Evolutionary conservation across 108 stramenopile species (phyloP).

Genomic region (Phaeodactylum tricornutum): DNA sequence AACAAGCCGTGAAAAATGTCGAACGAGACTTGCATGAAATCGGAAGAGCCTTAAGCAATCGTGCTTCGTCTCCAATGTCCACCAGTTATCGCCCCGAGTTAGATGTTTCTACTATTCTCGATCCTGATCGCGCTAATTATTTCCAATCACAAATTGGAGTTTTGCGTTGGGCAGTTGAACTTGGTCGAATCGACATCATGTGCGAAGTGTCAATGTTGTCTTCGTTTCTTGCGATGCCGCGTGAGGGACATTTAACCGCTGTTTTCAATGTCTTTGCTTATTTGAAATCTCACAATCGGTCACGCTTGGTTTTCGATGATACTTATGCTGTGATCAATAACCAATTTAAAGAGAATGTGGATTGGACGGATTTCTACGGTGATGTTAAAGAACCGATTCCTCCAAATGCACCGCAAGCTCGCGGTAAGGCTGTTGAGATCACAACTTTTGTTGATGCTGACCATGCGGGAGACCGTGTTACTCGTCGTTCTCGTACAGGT

Average conservation of each 20-base stretch:
- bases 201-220: slow-evolving; percentile 17
- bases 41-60: background rate
- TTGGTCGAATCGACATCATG: slow-evolving; percentile 21
- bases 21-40: slow-evolving; percentile 9
- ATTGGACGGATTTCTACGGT: slow-evolving; percentile 10
- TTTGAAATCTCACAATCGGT: slow-evolving; percentile 21
- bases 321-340: slow-evolving; percentile 1
- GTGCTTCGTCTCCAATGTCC: background rate
- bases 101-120: slow-evolving; percentile 11
- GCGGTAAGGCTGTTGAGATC: slow-evolving; percentile 19
- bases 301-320: slow-evolving; percentile 34
- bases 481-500: slow-evolving; percentile 18
- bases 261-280: slow-evolving; percentile 20
- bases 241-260: slow-evolving; percentile 21
- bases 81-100: slow-evolving; percentile 20
- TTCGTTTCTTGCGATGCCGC: slow-evolving; percentile 9
- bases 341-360: slow-evolving; percentile 19
- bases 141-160: slow-evolving; percentile 13
- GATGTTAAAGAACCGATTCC: slow-evolving; percentile 17
- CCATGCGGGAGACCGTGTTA: slow-evolving; percentile 23
- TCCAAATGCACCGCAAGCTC: slow-evolving; percentile 15
- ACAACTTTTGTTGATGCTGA: slow-evolving; percentile 19
- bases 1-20: slow-evolving; percentile 28
- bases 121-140: background rate
- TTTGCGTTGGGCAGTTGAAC: slow-evolving; percentile 18